Evolutionary conservation across 2,329 filamentous ascomycete species (phyloP), one percentile per base, ranked within the genome.

Genomic region (Salinomyces thailandicus): DNA sequence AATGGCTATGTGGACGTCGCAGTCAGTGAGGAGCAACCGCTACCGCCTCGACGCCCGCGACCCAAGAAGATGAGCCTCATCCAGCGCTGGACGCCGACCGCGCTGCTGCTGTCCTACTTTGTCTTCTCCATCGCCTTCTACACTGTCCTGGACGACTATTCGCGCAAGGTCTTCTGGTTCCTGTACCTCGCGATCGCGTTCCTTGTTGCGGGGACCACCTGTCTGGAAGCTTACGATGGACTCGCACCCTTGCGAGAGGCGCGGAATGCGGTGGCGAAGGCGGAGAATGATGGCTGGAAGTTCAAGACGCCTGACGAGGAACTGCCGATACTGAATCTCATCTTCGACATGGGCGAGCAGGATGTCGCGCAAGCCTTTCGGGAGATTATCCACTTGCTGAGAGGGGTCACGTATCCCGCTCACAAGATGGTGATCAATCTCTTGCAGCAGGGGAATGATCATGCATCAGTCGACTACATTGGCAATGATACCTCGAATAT

Each of bases 71-170:
- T 16, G 15, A 14, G 27, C 11, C 8, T 16, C 27, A 30, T 30
- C 14, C 27, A 30, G 27, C 11, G 33, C 15, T 47, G 44, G 42
- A 38, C 42, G 15, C 36, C 46, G 9, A 26, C 37, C 6, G 39
- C 39, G 5, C 35, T 49, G 14, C 27, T 47, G 27, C 37, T 44
- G n/a, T 36, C 45, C 9, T 49, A 49, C 33, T 38, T 49, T 12
- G 33, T 49, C 30, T 49, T 49, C 32, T 49, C 44, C 6, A 42
- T 46, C 19, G 37, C 46, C 18, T 38, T 49, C 22, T 49, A 49
- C 36, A 43, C 44, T 4, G 18, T 49, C 2, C 22, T 41, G 5
- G 27, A 37, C 17, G 20, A 34, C 24, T 19, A 38, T 5, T 42
- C 42, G 5, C 27, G 19, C 11, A 47, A 45, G 26, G 36, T 49